A percentile compares a stretch with the other conserved stretches of the same genome.
These are phyloP conservation scores for Coccomyxa subellipsoidea DNA, from an alignment of 163 green algal species.

Conservation along the genomic window DNA sequence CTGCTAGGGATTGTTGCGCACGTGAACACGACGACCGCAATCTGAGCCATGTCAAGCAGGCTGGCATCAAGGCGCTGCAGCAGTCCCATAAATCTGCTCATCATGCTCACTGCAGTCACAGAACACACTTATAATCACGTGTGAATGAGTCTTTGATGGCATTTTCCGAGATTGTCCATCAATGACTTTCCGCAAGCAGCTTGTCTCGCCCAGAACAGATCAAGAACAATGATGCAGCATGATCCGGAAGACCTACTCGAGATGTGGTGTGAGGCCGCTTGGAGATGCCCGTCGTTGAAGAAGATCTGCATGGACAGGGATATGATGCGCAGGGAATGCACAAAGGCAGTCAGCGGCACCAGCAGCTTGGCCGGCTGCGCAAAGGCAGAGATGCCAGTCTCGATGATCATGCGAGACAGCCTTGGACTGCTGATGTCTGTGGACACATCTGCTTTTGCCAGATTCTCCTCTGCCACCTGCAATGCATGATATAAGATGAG, in stretches of 20 bases:
- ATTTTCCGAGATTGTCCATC: background rate
- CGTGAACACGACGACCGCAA: constrained; percentile 9
- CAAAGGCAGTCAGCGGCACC: constrained; percentile 12
- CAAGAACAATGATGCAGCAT: no score
- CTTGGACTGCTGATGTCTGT: background rate
- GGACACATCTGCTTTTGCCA: background rate
- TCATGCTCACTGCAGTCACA: background rate
- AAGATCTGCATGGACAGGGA: constrained; percentile 14
- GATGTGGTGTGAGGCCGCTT: background rate
- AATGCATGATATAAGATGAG: background rate
- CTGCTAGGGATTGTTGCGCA: background rate
- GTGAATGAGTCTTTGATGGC: no score
- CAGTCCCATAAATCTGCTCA: background rate
- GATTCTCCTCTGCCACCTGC: background rate
- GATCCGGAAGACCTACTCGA: background rate
- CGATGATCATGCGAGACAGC: background rate
- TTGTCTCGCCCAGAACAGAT: background rate
- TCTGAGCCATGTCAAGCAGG: background rate
- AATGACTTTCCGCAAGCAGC: background rate
- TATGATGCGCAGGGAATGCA: constrained; percentile 13
- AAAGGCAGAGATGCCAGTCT: background rate
- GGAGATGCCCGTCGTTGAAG: constrained; percentile 10
- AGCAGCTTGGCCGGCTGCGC: constrained; percentile 6
- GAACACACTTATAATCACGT: no score
- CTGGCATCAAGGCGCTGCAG: background rate